Percentiles rank a stretch among this genome's conserved stretches.
Conservation (phyloP, 495 filamentous ascomycete genomes). For the Bombardia bombarda region DNA sequence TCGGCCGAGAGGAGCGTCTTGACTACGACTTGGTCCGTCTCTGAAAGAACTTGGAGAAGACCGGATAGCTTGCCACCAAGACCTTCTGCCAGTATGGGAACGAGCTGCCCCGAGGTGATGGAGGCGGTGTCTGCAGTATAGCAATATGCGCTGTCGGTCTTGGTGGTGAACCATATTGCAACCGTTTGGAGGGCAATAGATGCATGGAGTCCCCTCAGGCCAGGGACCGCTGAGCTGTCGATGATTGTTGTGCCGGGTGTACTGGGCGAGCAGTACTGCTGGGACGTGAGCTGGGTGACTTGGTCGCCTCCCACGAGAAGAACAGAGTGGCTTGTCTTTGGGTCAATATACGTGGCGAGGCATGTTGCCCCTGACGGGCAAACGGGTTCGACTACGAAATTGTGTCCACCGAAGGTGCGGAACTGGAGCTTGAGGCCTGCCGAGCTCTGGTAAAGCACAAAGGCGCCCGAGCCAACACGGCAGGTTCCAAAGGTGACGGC, state of each 20-base stretch:
- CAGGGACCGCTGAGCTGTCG: not conserved
- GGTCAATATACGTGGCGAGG: not conserved
- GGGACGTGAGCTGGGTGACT: not conserved
- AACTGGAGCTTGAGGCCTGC: not conserved
- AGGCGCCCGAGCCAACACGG: not conserved
- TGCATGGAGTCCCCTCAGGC: not conserved
- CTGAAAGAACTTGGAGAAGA: not conserved
- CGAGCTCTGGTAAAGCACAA: not conserved
- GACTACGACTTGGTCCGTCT: not conserved
- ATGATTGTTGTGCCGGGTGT: not conserved
- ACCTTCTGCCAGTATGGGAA: not conserved
- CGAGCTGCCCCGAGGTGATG: not conserved
- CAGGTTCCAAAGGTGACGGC: not conserved
- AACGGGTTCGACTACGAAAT: not conserved
- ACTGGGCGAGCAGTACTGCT: not conserved
- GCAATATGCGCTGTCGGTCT: not conserved
- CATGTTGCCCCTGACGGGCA: not conserved
- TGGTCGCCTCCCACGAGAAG: not conserved
- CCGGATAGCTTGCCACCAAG: not conserved
- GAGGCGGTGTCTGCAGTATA: not conserved
- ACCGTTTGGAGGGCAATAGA: not conserved
- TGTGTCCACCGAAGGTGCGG: not conserved
- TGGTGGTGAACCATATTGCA: not conserved
- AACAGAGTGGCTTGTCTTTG: not conserved
- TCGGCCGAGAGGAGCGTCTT: not conserved